Percentiles rank a stretch among this genome's conserved stretches.
These are phyloP conservation scores for Oldenlandia corymbosa DNA, from an alignment of 257 asterid genomes.

Conservation along the genomic window DNA sequence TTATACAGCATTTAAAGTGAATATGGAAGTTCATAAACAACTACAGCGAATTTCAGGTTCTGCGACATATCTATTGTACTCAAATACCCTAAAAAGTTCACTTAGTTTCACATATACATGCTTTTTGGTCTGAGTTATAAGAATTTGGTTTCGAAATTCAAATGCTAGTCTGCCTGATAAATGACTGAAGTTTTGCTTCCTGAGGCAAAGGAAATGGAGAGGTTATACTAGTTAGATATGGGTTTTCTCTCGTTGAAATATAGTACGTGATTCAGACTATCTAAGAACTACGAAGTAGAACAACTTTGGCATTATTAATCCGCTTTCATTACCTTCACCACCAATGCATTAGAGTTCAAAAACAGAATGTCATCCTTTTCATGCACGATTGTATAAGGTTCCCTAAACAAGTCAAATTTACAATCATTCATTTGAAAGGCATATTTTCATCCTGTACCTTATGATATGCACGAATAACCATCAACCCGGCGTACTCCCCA, in stretches of 20 bases:
- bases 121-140: too few relatives aligned
- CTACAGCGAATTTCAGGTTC: too few relatives aligned
- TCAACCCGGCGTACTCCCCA: slow-evolving; percentile 95
- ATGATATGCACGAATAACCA: slow-evolving; percentile 98
- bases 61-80: too few relatives aligned
- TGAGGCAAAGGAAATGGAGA: not conserved
- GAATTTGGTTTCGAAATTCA: too few relatives aligned
- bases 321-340: not conserved
- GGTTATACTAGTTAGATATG: not conserved
- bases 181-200: not conserved
- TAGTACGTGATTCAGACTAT: too few relatives aligned
- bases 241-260: not conserved
- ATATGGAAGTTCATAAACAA: too few relatives aligned
- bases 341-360: not conserved
- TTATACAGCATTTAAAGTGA: too few relatives aligned
- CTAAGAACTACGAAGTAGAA: too few relatives aligned
- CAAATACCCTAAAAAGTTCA: too few relatives aligned
- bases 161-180: too few relatives aligned
- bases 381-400: not conserved
- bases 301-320: too few relatives aligned
- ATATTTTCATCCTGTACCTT: slow-evolving; percentile 37
- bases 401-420: not conserved
- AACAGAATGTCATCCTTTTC: not conserved
- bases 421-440: slow-evolving; percentile 1
- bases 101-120: too few relatives aligned